A percentile compares a stretch with the other conserved stretches of the same genome.
These are phyloP conservation scores for Colletotrichum truncatum DNA, from an alignment of 2,329 filamentous ascomycete species.

Conservation along the genomic window DNA sequence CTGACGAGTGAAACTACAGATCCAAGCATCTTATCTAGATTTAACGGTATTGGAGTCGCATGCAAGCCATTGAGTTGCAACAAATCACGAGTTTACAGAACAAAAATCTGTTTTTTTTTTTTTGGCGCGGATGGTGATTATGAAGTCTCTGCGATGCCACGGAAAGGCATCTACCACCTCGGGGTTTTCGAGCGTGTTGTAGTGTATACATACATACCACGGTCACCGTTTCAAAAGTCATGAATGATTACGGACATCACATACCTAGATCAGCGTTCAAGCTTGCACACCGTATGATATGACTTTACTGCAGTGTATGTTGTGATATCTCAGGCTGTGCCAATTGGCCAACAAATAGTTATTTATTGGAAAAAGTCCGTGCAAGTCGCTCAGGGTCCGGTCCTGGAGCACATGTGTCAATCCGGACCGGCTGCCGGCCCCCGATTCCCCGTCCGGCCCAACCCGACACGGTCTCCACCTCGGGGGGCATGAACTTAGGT, in stretches of 20 bases:
- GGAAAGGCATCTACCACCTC: constrained; percentile 20
- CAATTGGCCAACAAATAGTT: neutral
- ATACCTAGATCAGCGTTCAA: neutral
- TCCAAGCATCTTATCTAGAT: constrained; percentile 75
- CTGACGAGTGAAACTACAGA: constrained; percentile 44
- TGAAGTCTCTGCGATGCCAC: constrained; percentile 14
- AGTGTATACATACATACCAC: constrained; percentile 29
- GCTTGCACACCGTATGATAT: neutral
- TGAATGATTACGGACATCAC: constrained; percentile 29
- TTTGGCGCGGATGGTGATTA: constrained; percentile 6
- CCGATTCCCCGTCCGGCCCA: neutral
- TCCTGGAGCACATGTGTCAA: neutral
- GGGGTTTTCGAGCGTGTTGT: constrained; percentile 30
- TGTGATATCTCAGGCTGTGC: too few species aligned
- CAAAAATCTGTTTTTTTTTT: neutral
- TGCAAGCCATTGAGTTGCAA: neutral
- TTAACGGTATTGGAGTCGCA: neutral
- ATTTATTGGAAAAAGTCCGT: neutral
- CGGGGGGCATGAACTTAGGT: neutral
- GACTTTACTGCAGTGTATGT: too few species aligned
- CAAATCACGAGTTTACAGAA: constrained; percentile 13
- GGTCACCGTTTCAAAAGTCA: constrained; percentile 22
- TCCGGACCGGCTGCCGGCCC: neutral
- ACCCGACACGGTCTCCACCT: neutral
- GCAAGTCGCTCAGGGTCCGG: neutral